phyloP scores from a whole-genome alignment of 768 basidiomycete species.

The Phaeotremella skinneri region DNA sequence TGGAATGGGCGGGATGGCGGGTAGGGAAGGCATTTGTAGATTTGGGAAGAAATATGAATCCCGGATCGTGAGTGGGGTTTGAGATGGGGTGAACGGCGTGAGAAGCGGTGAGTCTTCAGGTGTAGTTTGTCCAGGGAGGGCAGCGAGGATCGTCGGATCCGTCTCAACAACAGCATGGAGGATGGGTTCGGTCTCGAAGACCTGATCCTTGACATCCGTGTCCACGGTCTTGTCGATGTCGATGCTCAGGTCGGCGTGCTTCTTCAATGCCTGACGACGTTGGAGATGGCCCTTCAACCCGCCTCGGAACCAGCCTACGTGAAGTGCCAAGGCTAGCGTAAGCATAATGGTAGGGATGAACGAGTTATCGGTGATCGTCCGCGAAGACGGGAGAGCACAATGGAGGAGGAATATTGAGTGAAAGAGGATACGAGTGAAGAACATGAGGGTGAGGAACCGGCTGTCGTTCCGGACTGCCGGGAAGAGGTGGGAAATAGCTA shows the following conservation, averaged over 20 bases:
- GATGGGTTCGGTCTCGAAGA: conserved; percentile 1
- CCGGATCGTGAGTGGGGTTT: conserved; percentile 21
- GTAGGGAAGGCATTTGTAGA: conserved; percentile 10
- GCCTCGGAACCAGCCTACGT: conserved; percentile 60
- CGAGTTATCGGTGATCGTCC: conserved; percentile 48
- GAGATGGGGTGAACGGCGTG: conserved; percentile 37
- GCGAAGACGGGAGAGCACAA: conserved; percentile 27
- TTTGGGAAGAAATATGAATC: conserved; percentile 24
- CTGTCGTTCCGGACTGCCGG: conserved; percentile 57
- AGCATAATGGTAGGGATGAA: conserved; percentile 55
- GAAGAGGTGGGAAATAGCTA: conserved; percentile 56
- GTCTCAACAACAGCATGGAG: conserved; percentile 6
- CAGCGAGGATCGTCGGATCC: conserved; percentile 12
- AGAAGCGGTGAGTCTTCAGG: conserved; percentile 40
- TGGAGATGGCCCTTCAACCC: conserved; percentile 58
- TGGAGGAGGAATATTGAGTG: conserved; percentile 54
- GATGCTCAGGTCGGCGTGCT: not conserved
- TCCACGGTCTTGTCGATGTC: not conserved
- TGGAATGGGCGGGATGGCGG: conserved; percentile 19
- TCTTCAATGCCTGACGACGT: conserved; percentile 26
- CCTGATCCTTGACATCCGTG: not conserved
- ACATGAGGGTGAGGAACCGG: conserved; percentile 58
- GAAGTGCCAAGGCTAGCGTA: conserved; percentile 56
- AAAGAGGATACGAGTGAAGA: conserved; percentile 58
- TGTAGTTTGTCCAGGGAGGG: conserved; percentile 7